Evolutionary conservation across 352 stramenopile species (phyloP), one percentile per base, ranked within the genome.

Genomic region (Plasmopara viticola): DNA sequence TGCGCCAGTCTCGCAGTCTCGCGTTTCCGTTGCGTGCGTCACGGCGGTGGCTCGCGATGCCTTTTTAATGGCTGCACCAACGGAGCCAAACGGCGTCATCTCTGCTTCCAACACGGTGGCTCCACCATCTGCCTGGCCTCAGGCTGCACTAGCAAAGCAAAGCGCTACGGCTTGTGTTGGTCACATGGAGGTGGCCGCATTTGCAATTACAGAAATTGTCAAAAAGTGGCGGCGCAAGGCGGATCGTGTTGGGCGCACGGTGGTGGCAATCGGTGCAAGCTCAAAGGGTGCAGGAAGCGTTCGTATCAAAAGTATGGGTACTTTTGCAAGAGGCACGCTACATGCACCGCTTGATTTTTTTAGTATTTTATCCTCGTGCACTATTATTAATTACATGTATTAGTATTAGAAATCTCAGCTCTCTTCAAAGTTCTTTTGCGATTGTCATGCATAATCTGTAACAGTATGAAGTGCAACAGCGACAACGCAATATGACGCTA

Each of bases 111-210:
- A 59, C 78, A 88, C 64, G 77, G 74, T 29, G 77, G 77, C 37
- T 86, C 71, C 34, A 86, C 85, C 37, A 84, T 71, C 37, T 91
- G 81, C 63, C 60, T 74, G 25, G 65, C 74, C 9, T 66, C 81
- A 2, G 68, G 74, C 39, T 91, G 81, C 67, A 70, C 56, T 49
- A 73, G 71, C 56, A 86, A 87, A 45, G 78, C 81, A 58, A 89
- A 89, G 60, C 78, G 78, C n/a, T 87, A 87, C 58, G 81, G 81
- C 46, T 77, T 85, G 60, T 91, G 81, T 66, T 89, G 78, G 72
- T 86, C 81, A 17, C 81, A 91, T 34, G 79, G 79, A 44, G 82
- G 82, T 47, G 82, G 78, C 37, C 70, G 70, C 50, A 85, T 87
- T 55, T 92, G 82, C 53, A 72, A 73, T 35, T 43, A 65, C 15